A percentile compares a stretch with the other conserved stretches of the same genome.
phyloP scores from a whole-genome alignment of 2,329 filamentous ascomycete genomes.

The Amauroascus verrucosus region DNA sequence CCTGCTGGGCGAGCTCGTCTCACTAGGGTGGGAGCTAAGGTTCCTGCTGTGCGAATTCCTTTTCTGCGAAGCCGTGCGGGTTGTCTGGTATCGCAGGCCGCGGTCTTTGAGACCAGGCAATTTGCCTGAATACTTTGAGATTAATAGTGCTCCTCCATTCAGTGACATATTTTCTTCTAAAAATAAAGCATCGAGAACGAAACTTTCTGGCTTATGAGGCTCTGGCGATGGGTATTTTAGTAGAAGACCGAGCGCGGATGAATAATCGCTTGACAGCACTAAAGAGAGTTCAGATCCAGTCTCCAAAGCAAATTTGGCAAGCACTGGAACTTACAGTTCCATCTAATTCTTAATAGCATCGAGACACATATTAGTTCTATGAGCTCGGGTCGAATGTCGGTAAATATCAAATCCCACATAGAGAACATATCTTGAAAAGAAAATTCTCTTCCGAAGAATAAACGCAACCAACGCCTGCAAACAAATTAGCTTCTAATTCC shows the following conservation, averaged over 20 bases:
- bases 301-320: constrained; percentile 14
- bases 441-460: constrained; percentile 89
- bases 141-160: constrained; percentile 36
- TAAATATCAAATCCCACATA: constrained; percentile 87
- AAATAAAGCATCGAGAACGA: constrained; percentile 71
- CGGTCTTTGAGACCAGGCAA: constrained; percentile 25
- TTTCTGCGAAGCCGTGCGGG: constrained; percentile 15
- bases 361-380: constrained; percentile 87
- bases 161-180: constrained; percentile 36
- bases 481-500: constrained; percentile 2
- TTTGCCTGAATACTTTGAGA: constrained; percentile 39
- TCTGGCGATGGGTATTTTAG: constrained; percentile 68
- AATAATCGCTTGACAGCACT: constrained; percentile 84
- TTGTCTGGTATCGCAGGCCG: constrained; percentile 11
- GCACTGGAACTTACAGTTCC: constrained; percentile 56
- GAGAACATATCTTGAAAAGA: constrained; percentile 72
- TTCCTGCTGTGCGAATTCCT: constrained; percentile 9
- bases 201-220: constrained; percentile 59
- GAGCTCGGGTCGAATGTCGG: constrained; percentile 65
- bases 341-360: constrained; percentile 85
- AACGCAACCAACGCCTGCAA: constrained; percentile 74
- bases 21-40: constrained; percentile 17
- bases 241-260: constrained; percentile 67
- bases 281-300: not conserved
- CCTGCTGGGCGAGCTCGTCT: constrained; percentile 26